These are phyloP conservation scores for Amaranthus hypochondriacus DNA, from an alignment of 148 eudicot species.

Conservation along the genomic window DNA sequence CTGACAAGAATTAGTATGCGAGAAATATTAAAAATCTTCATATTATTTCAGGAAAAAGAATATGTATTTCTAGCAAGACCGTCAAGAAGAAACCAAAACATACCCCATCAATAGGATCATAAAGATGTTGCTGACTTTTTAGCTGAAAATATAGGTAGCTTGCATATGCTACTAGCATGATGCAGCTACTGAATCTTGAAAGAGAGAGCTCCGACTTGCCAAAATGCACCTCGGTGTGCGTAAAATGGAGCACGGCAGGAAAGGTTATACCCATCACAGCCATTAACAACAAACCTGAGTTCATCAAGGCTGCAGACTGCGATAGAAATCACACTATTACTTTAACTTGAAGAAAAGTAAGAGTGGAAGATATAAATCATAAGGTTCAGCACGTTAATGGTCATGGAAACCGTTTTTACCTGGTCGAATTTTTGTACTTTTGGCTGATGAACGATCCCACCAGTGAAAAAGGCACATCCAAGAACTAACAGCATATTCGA, in stretches of 20 bases:
- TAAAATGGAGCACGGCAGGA: constrained; percentile 94
- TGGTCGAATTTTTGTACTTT: constrained; percentile 72
- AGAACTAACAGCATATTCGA: constrained; percentile 92
- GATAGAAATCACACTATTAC: constrained; percentile 11
- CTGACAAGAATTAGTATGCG: constrained; percentile 4
- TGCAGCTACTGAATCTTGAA: constrained; percentile 90
- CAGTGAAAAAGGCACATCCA: constrained; percentile 94
- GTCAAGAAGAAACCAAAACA: constrained; percentile 13
- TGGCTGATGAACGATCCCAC: constrained; percentile 66
- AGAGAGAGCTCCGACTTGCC: constrained; percentile 90
- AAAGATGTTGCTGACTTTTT: constrained; percentile 45
- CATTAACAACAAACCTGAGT: constrained; percentile 86
- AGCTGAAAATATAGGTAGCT: constrained; percentile 90
- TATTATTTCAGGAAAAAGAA: too few species aligned
- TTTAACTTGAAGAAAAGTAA: background rate
- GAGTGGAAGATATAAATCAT: background rate
- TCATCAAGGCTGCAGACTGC: constrained; percentile 82
- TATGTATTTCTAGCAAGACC: too few species aligned
- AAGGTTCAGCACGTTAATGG: background rate
- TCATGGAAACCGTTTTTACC: constrained; percentile 36
- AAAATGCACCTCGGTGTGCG: constrained; percentile 78
- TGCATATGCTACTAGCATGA: constrained; percentile 94
- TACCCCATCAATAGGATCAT: constrained; percentile 59
- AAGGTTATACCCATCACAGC: constrained; percentile 93
- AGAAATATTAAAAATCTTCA: too few species aligned